These are phyloP conservation scores for Jatropha podagrica DNA, from an alignment of 441 rosid genomes.

Conservation along the genomic window DNA sequence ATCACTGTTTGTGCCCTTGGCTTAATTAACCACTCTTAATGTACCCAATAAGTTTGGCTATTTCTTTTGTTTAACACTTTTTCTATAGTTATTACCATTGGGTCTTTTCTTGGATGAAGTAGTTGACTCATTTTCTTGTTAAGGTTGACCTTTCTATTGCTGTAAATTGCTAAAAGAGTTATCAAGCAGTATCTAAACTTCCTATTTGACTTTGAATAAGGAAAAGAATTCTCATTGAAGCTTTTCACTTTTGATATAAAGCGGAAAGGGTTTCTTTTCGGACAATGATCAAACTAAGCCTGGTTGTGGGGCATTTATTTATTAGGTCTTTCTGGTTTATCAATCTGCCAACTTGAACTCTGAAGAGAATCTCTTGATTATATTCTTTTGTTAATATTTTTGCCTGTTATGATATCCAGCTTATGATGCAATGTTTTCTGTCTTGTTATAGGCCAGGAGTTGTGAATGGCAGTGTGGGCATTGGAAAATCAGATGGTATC, in stretches of 20 bases:
- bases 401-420: slow-evolving; percentile 11
- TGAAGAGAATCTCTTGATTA: neutral
- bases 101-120: neutral
- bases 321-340: slow-evolving; percentile 15
- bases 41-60: neutral
- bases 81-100: neutral
- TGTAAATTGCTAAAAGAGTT: neutral
- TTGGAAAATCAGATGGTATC: slow-evolving; percentile 70
- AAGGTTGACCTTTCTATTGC: neutral
- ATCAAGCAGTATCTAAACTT: neutral
- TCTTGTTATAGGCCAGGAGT: slow-evolving; percentile 65
- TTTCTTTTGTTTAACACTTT: neutral
- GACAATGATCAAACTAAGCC: neutral
- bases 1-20: slow-evolving; percentile 20
- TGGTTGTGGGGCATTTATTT: neutral
- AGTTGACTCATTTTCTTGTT: neutral
- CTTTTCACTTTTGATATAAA: neutral
- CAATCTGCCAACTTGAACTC: slow-evolving; percentile 4
- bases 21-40: slow-evolving; percentile 8
- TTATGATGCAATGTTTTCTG: slow-evolving; percentile 22
- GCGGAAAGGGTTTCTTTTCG: neutral
- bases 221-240: neutral
- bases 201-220: neutral
- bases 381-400: slow-evolving; percentile 3
- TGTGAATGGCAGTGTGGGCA: slow-evolving; percentile 59